Conservation (phyloP, 257 asterid genomes). For the Solanum sitiens region DNA sequence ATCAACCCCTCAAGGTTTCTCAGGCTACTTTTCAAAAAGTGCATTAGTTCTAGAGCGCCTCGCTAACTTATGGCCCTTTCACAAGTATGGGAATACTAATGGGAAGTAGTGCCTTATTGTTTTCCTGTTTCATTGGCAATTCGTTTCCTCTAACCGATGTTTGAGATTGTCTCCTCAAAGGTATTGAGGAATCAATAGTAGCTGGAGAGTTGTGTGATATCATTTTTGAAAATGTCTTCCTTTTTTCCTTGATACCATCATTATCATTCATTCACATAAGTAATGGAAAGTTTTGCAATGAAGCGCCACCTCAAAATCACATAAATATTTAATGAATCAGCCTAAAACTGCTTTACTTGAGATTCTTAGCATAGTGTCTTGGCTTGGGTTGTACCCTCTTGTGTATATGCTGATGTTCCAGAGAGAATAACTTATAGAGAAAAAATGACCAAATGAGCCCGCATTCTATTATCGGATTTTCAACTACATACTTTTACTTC, state of each 20-base stretch:
- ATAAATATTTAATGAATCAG: background rate
- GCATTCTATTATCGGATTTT: too few species aligned
- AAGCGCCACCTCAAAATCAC: background rate
- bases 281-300: background rate
- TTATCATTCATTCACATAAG: background rate
- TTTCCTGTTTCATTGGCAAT: background rate
- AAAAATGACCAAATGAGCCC: too few species aligned
- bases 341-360: background rate
- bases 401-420: background rate
- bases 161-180: background rate
- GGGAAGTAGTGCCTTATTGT: slow-evolving; percentile 19
- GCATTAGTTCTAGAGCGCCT: slow-evolving; percentile 87
- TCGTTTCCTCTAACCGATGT: background rate
- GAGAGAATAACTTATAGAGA: background rate
- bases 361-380: background rate
- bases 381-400: background rate
- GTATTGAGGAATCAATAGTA: background rate
- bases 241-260: background rate
- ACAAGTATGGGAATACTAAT: slow-evolving; percentile 43
- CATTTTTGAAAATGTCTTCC: background rate
- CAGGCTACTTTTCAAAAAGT: slow-evolving; percentile 88
- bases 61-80: slow-evolving; percentile 81
- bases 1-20: slow-evolving; percentile 68
- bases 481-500: too few species aligned
- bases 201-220: background rate